Evolutionary conservation across 2,329 filamentous ascomycete species (phyloP).

Genomic region (Penicillium frequentans): DNA sequence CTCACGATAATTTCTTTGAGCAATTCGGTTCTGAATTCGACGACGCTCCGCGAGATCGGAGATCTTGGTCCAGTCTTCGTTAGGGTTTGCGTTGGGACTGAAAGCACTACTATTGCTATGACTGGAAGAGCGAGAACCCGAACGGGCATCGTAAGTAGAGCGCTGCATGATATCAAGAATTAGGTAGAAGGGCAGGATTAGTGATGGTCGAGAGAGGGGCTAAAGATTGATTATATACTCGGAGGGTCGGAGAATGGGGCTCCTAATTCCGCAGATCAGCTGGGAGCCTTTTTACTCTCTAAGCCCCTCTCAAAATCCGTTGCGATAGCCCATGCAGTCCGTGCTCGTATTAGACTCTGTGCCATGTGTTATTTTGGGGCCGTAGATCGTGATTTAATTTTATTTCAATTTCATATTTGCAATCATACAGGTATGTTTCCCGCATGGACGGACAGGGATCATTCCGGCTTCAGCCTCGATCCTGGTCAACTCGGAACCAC

Average conservation of each 20-base stretch:
- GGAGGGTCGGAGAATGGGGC: conserved; percentile 18
- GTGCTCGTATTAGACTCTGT: conserved; percentile 19
- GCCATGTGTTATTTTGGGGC: conserved; percentile 18
- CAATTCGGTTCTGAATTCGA: conserved; percentile 95
- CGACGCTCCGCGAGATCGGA: conserved; percentile 92
- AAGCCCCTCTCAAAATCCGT: conserved; percentile 18
- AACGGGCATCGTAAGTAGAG: conserved; percentile 29
- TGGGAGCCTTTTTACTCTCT: conserved; percentile 12
- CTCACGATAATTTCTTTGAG: conserved; percentile 94
- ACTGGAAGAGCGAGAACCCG: conserved; percentile 59
- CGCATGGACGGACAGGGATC: conserved; percentile 13
- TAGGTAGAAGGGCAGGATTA: conserved; percentile 4
- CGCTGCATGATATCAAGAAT: conserved; percentile 29
- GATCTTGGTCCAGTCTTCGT: conserved; percentile 99
- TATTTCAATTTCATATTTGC: neutral
- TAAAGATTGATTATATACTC: conserved; percentile 28
- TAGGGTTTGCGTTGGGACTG: conserved; percentile 88
- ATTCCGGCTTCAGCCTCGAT: conserved; percentile 18
- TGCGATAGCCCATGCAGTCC: conserved; percentile 16
- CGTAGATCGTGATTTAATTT: neutral
- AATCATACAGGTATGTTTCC: neutral
- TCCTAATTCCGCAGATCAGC: conserved; percentile 25
- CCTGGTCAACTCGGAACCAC: conserved; percentile 15
- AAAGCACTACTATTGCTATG: conserved; percentile 91
- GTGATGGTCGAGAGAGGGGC: neutral